Conservation (phyloP, 768 basidiomycete species). For the Russula dissimulans region DNA sequence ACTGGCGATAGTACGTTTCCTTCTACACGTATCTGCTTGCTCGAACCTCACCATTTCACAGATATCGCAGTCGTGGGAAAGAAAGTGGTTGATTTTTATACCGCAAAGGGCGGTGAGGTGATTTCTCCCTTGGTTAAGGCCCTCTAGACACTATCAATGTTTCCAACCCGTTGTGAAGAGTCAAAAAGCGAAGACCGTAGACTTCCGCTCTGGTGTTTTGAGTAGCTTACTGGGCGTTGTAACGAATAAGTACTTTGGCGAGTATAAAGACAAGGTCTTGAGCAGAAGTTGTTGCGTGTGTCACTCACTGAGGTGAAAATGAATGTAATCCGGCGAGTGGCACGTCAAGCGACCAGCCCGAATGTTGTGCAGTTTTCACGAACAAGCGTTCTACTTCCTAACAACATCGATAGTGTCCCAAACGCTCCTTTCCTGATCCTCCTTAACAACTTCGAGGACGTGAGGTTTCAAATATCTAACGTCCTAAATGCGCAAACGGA, state of each 20-base stretch:
- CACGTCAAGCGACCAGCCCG: neutral
- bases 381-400: conserved; percentile 34
- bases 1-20: conserved; percentile 55
- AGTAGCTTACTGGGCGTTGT: neutral
- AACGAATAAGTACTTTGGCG: neutral
- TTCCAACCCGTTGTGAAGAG: neutral
- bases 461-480: conserved; percentile 79
- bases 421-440: conserved; percentile 63
- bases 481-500: conserved; percentile 47
- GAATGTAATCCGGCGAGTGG: neutral
- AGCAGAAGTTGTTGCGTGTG: no score
- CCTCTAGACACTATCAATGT: conserved; percentile 29
- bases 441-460: conserved; percentile 60
- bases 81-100: conserved; percentile 85
- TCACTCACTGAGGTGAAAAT: neutral
- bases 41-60: conserved; percentile 20
- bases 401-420: conserved; percentile 77
- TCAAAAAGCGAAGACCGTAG: neutral
- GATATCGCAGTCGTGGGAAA: conserved; percentile 75
- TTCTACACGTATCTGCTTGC: neutral
- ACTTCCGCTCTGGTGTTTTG: neutral
- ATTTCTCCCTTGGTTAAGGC: conserved; percentile 74
- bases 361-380: neutral
- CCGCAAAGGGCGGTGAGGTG: conserved; percentile 59
- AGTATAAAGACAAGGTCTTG: neutral